Base-by-base conservation (phyloP, 805 yeast species). In the Scheffersomyces coipomensis region DNA sequence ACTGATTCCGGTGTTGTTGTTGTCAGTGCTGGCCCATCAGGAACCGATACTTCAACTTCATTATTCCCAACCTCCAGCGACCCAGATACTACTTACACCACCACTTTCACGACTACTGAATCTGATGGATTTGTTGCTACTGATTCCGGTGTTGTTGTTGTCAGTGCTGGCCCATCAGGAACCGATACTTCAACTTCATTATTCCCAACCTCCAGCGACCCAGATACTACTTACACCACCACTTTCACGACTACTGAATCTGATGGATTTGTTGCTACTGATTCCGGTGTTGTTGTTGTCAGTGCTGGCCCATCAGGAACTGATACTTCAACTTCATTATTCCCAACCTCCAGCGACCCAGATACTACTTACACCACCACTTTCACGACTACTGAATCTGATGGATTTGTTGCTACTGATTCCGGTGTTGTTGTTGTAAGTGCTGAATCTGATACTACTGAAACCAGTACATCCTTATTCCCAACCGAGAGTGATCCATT, bases 141-240 rank as follows among this genome's bases (percentile, higher is more conserved):
- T 10, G 45, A 45, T 12, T 39, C 53, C 2, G 53, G 51, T 30
- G 51, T 34, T n/a, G 48, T 45, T 27, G 19, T 34, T 17, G 42
- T 44, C 3, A 37, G 42, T 1, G 42, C 48, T 26, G 37, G 42
- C 32, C 16, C 42, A 1, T 29, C 16, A 11, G 48, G 51, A 6
- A 27, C 7, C 11, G 22, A 18, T 38, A 44, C 51, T 12, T 25
- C 45, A 5, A 44, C 51, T 4, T 41, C 43, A 2, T 27, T 27
- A 18, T 13, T 27, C 18, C 17, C 30, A 8, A 27, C 29, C 5
- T 7, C 9, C 5, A 25, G 17, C n/a, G 32, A 18, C 12, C 24
- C 24, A 18, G 16, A 17, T 9, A 30, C 33, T 13, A 5, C n/a
- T 5, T 30, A 30, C 33, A 17, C 13, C 23, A 30, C 33, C 33